phyloP scores from a whole-genome alignment of 169 alveolate genomes.

The Cryptosporidium xiaoi region DNA sequence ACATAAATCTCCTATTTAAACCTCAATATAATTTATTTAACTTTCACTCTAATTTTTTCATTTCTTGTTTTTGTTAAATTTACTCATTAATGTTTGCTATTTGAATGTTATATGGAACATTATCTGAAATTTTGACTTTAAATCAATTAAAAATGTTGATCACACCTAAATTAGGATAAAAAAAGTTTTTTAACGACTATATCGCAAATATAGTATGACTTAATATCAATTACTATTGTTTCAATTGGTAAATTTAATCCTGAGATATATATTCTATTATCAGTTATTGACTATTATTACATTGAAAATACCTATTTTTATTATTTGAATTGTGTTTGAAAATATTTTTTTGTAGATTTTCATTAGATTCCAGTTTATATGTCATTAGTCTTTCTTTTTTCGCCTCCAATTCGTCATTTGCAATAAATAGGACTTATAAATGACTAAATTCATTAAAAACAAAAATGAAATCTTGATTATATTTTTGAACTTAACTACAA shows the following conservation, averaged over 20 bases:
- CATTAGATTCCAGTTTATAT: conserved; percentile 49
- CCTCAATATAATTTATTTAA: not conserved
- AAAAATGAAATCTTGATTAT: conserved; percentile 79
- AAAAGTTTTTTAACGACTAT: not conserved
- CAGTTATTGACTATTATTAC: conserved; percentile 82
- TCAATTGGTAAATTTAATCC: conserved; percentile 86
- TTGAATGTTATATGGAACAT: not conserved
- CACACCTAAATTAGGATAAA: conserved; percentile 5
- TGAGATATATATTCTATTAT: conserved; percentile 79
- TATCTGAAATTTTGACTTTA: conserved; percentile 16
- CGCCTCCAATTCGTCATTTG: conserved; percentile 75
- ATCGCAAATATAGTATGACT: conserved; percentile 83
- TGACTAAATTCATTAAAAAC: conserved; percentile 84
- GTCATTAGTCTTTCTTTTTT: not conserved
- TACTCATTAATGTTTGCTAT: not conserved
- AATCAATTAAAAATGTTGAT: not conserved
- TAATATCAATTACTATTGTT: conserved; percentile 86
- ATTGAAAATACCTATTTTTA: conserved; percentile 85
- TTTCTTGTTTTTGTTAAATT: not conserved
- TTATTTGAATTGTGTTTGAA: conserved; percentile 87
- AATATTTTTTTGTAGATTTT: conserved; percentile 82
- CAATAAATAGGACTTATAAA: conserved; percentile 84
- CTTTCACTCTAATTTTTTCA: not conserved
- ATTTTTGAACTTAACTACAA: conserved; percentile 75
- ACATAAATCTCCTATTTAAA: conserved; percentile 40